Base-by-base conservation (phyloP, 352 stramenopile species). In the Stephanocyclus meneghinianus region DNA sequence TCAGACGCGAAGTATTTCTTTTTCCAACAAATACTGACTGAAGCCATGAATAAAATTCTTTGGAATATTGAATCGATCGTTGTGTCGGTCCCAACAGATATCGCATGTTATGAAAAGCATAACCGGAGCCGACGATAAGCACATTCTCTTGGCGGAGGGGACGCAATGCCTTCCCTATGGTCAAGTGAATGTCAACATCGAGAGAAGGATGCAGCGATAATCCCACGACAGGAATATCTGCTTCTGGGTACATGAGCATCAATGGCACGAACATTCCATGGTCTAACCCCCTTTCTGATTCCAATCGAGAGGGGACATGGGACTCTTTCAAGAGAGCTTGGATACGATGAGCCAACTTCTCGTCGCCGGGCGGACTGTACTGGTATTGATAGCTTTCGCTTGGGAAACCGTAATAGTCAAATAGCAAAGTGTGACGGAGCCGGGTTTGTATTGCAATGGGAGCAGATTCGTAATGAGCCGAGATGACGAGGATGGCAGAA, bases 231-330 rank as follows among this genome's bases (percentile, higher is more conserved):
- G 94, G 94, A n/a, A 96, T 90, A 55, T 95, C 88, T 13, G 91
- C 94, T 21, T 95, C 81, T 1, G 94, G 94, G 42, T 91, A 93
- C 74, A 96, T 94, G 35, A 96, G 71, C 60, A 94, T 90, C 73
- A 96, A 87, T 7, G 94, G 93, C 11, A 97, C 89, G 59, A 96
- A 97, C 26, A 94, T 84, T 16, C 94, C 94, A 84, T 96, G 94
- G 76, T 97, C 94, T 70, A 91, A 95, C 3, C 91, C 92, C 4
- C 94, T 88, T 21, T 90, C 71, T 15, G 78, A 69, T 48, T 95
- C 86, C 0, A 91, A 75, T 62, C 83, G 74, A 0, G 87, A 79
- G 7, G 66, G 65, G 47, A 96, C 91, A 47, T 85, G 83, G 16
- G 74, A 81, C 11, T 80, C 74, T 3, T 63, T 37, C 0, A 97